phyloP scores from a whole-genome alignment of 2,329 filamentous ascomycete species.

The Cytospora mali region DNA sequence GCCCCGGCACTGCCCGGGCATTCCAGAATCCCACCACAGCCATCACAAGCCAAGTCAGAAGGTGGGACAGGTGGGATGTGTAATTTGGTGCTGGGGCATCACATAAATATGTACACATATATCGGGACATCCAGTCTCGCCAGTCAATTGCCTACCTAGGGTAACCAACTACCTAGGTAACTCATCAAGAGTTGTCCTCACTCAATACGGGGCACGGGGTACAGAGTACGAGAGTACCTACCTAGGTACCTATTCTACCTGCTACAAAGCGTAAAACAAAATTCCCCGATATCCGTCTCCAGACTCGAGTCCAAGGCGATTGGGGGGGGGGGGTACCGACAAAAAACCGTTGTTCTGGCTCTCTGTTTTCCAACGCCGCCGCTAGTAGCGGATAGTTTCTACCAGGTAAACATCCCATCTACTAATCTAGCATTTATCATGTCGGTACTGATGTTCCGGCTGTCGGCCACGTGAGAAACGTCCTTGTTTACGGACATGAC shows the following conservation, averaged over 20 bases:
- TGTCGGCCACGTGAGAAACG: too few species aligned
- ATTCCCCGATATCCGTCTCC: too few species aligned
- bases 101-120: background rate
- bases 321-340: slow-evolving; percentile 16
- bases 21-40: background rate
- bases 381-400: slow-evolving; percentile 1
- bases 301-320: slow-evolving; percentile 2
- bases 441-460: too few species aligned
- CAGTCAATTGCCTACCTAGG: too few species aligned
- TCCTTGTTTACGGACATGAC: too few species aligned
- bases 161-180: too few species aligned
- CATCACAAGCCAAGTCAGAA: slow-evolving; percentile 10
- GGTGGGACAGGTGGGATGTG: slow-evolving; percentile 15
- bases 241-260: background rate
- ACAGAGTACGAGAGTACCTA: background rate
- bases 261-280: background rate
- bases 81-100: slow-evolving; percentile 15
- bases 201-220: background rate
- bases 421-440: too few species aligned
- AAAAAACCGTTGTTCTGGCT: background rate
- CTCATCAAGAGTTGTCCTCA: too few species aligned
- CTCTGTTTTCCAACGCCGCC: background rate
- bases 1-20: background rate
- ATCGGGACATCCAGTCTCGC: background rate
- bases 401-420: background rate